phyloP scores from a whole-genome alignment of 768 basidiomycete genomes.

The Hygrocybe coccinea region DNA sequence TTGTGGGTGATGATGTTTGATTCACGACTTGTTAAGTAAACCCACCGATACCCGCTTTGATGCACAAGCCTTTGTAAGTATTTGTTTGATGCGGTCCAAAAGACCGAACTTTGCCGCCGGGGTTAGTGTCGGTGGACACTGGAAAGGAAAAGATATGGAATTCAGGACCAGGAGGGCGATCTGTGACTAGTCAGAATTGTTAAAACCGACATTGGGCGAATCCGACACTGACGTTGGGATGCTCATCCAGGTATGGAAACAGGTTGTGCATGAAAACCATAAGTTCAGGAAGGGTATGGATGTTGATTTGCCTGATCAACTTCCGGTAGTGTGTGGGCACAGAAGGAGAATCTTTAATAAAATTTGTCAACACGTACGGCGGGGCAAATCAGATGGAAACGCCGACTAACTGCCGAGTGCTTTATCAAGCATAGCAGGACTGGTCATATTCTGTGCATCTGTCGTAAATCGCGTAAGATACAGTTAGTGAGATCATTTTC shows the following conservation, averaged over 20 bases:
- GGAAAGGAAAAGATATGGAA: conserved; percentile 66
- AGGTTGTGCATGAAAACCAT: conserved; percentile 57
- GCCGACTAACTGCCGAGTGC: conserved; percentile 23
- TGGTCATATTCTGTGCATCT: conserved; percentile 48
- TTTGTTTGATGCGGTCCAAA: conserved; percentile 50
- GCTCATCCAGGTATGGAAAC: conserved; percentile 38
- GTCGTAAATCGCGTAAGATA: neutral
- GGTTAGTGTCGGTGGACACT: conserved; percentile 40
- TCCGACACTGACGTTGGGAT: conserved; percentile 41
- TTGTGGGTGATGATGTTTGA: neutral
- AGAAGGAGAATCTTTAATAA: conserved; percentile 7
- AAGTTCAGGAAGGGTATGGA: conserved; percentile 50
- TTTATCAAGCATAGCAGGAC: conserved; percentile 27
- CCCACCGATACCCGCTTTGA: conserved; percentile 48
- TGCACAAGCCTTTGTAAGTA: conserved; percentile 46
- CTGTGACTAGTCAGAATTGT: conserved; percentile 28
- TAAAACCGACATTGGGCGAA: neutral
- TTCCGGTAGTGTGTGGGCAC: conserved; percentile 17
- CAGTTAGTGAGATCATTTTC: neutral
- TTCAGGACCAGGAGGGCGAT: conserved; percentile 58
- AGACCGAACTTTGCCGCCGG: conserved; percentile 37
- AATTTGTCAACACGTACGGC: conserved; percentile 9
- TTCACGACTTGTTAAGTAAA: neutral
- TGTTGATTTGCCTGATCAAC: conserved; percentile 37
- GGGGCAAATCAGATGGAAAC: conserved; percentile 10